Evolutionary conservation across 257 asterid species (phyloP).

Genomic region (Solanum microdontum): DNA sequence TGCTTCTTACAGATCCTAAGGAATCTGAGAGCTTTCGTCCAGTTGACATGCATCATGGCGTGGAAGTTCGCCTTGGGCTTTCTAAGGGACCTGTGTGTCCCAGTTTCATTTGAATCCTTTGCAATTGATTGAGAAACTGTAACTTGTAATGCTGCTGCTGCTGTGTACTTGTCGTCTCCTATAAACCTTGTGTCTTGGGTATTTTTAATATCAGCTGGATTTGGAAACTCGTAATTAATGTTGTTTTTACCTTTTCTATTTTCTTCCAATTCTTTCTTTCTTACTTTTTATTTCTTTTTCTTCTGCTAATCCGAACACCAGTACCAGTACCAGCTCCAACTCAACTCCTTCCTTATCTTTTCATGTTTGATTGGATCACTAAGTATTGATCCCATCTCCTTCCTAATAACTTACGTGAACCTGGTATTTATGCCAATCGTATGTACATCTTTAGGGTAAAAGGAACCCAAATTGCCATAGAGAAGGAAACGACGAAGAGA

Average conservation of each 20-base stretch:
- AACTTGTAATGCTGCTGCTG: not conserved
- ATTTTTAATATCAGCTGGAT: not conserved
- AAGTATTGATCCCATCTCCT: not conserved
- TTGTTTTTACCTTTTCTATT: not conserved
- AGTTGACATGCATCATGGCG: slow-evolving; percentile 75
- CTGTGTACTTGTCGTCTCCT: not conserved
- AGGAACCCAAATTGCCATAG: too few species aligned
- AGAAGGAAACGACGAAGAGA: not conserved
- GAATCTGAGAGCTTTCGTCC: slow-evolving; percentile 70
- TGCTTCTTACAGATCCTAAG: slow-evolving; percentile 61
- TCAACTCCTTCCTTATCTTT: not conserved
- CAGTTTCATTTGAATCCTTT: slow-evolving; percentile 48
- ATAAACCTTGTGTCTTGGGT: not conserved
- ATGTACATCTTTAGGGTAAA: not conserved
- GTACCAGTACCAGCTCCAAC: not conserved
- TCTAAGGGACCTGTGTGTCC: slow-evolving; percentile 81
- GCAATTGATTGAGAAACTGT: not conserved
- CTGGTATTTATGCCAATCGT: not conserved
- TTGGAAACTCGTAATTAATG: not conserved
- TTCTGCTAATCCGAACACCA: not conserved
- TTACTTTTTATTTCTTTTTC: not conserved
- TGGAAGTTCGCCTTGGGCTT: slow-evolving; percentile 89
- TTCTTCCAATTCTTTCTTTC: not conserved
- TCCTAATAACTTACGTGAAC: not conserved
- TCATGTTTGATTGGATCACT: not conserved